Conservation (phyloP, 805 yeast species). For the Candida pini region DNA sequence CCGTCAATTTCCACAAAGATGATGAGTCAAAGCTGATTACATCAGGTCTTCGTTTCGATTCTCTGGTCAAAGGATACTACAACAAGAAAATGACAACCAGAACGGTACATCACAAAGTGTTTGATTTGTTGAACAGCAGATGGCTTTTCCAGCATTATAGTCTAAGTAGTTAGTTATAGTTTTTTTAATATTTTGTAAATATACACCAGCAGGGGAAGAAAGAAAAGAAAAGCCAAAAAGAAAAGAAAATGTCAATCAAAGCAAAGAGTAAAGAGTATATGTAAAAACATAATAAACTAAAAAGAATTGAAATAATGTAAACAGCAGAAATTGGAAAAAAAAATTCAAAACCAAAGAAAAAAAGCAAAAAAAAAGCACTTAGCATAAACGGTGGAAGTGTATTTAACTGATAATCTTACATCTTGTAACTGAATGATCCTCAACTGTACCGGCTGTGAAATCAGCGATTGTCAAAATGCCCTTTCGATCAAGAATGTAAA, state of each 20-base stretch:
- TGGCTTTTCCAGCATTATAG: constrained; percentile 13
- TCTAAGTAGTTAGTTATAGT: constrained; percentile 2
- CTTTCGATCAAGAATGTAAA: constrained; percentile 73
- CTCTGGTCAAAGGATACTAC: constrained; percentile 2
- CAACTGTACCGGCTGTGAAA: constrained; percentile 81
- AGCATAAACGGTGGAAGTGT: too few species aligned
- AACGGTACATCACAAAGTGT: constrained; percentile 26
- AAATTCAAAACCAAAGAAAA: neutral
- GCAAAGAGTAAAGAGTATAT: neutral
- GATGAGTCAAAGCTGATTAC: constrained; percentile 17
- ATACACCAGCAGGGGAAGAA: neutral
- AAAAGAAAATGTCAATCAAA: neutral
- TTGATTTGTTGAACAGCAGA: constrained; percentile 24
- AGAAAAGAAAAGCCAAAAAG: neutral
- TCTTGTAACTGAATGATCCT: constrained; percentile 58
- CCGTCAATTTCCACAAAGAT: constrained; percentile 18
- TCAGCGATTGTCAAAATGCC: constrained; percentile 78
- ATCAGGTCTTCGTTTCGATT: neutral
- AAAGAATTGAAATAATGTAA: neutral
- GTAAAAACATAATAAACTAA: neutral
- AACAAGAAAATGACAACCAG: constrained; percentile 19
- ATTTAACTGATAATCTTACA: constrained; percentile 48
- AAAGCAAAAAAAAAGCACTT: neutral
- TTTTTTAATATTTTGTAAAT: too few species aligned
- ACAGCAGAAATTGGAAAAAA: neutral